Percentiles rank a stretch among this genome's conserved stretches.
phyloP scores from a whole-genome alignment of 2,329 filamentous ascomycete genomes.

The Aspergillus pseudoterreus region DNA sequence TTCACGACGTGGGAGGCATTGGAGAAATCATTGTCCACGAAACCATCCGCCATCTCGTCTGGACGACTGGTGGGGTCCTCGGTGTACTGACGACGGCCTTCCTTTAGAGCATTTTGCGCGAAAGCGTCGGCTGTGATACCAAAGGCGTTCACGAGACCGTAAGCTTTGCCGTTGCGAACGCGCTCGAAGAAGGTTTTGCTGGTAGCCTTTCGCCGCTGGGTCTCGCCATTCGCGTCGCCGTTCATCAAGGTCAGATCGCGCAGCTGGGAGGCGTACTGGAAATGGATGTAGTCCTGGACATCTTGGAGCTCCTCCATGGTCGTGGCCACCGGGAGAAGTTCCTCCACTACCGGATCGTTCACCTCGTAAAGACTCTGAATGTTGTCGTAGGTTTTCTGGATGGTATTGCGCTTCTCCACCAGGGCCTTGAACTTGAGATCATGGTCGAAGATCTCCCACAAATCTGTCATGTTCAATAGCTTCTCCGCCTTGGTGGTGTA shows the following conservation, averaged over 20 bases:
- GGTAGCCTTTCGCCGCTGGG: constrained; percentile 76
- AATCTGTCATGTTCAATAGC: constrained; percentile 82
- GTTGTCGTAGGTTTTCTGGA: constrained; percentile 74
- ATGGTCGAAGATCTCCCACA: constrained; percentile 92
- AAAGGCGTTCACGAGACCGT: constrained; percentile 80
- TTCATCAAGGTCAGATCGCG: constrained; percentile 70
- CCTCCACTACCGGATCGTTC: constrained; percentile 71
- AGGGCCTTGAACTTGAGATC: constrained; percentile 94
- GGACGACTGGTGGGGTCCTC: constrained; percentile 80
- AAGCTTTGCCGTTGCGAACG: constrained; percentile 74
- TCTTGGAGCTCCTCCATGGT: constrained; percentile 97
- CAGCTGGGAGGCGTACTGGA: constrained; percentile 80
- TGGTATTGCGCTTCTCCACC: constrained; percentile 82
- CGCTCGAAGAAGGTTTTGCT: constrained; percentile 79
- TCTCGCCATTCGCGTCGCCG: constrained; percentile 57
- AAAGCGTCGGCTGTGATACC: constrained; percentile 86
- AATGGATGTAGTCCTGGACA: constrained; percentile 92
- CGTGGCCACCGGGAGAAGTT: constrained; percentile 73
- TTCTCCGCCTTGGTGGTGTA: constrained; percentile 77
- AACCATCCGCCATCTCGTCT: constrained; percentile 78
- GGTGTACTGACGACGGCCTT: constrained; percentile 73
- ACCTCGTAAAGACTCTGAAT: constrained; percentile 65
- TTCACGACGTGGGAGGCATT: constrained; percentile 72
- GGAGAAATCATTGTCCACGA: constrained; percentile 68
- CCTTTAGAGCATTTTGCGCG: constrained; percentile 77